Evolutionary conservation across 164 flowering plant genomes (phyloP), one percentile per base, ranked within the genome.

Genomic region (Sedum album): DNA sequence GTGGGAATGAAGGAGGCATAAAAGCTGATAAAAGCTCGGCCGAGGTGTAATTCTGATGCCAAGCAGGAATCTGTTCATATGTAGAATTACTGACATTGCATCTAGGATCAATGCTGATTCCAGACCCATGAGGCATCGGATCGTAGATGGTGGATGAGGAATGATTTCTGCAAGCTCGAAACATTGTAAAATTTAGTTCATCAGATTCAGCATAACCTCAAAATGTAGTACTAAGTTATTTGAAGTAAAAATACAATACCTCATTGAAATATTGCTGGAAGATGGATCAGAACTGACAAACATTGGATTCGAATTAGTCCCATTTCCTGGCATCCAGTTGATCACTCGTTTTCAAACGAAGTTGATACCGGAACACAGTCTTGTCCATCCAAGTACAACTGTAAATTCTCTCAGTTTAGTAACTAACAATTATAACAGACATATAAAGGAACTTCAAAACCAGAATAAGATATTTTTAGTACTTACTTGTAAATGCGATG

Each of bases 401-500:
- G 23, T 17, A 57, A 33, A 23, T 0, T 11, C 28, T 15, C 14
- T 14, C 2, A 26, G 31, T 55, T 55, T 26, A 51, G 60, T n/a
- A n/a, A n/a, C n/a, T n/a, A n/a, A n/a, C n/a, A n/a, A n/a, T n/a
- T n/a, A n/a, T n/a, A n/a, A n/a, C n/a, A n/a, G n/a, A n/a, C n/a
- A n/a, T n/a, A n/a, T n/a, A n/a, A n/a, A n/a, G n/a, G n/a, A n/a
- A n/a, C 55, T 2, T 21, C 3, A 1, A 20, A 23, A 51, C 25
- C 6, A 51, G 2, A 5, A 0, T 5, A 2, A 46, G n/a, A 18
- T 2, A 15, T 46, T 6, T 2, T 51, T 21, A 11, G 33, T 26
- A 20, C 28, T 33, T 75, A 83, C 86, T 82, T 80, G 83, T 21
- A 81, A 36, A 65, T 48, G 70, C 25, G 86, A 73, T 20, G 62